Base-by-base conservation (phyloP, 2,329 filamentous ascomycete species). In the Cladosporium velox region DNA sequence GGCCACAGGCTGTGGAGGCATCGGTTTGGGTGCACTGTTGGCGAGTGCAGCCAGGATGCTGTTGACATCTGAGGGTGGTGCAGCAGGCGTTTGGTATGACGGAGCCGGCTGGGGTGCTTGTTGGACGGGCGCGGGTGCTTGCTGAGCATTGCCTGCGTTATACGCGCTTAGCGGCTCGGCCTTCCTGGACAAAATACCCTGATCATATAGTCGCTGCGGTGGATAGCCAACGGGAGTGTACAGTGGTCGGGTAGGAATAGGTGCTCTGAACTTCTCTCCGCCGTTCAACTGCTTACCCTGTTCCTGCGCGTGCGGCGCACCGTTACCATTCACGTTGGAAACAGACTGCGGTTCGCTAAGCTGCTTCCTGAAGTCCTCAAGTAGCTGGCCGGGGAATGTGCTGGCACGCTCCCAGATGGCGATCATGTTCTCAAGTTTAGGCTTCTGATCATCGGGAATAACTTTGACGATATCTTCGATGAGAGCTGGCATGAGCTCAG, bases 391-490 rank as follows among this genome's bases (percentile, higher is more conserved):
- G 30, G 95, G 93, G 79, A 99, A 98, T 26, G 93, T 98, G 77
- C 91, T 90, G 70, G 92, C 92, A 76, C 95, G 95, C 78, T 97
- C 93, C 95, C 95, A 99, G 72, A 99, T 99, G 77, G 97, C 93
- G 81, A 98, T 84, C 73, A 99, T 87, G 79, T 98, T 98, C 77
- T 86, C 89, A 79, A 98, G 94, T 83, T 97, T 98, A 78, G 96
- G 92, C 91, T 97, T 98, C 87, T 99, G 95, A 82, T 96, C 92
- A 79, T 91, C 88, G 66, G 95, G 95, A 73, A 92, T 91, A 75
- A 88, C 89, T 78, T 91, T 89, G 79, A 96, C 87, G 78, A 97
- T 94, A 80, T 98, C 94, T 86, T 91, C 93, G 90, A 99, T 96
- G 81, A 99, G 84, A 73, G 90, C 88, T 71, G 94, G 93, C 78